Base-by-base conservation (phyloP, 192 early-diverging fungal species). In the Jimgerdemannia flammicorona region DNA sequence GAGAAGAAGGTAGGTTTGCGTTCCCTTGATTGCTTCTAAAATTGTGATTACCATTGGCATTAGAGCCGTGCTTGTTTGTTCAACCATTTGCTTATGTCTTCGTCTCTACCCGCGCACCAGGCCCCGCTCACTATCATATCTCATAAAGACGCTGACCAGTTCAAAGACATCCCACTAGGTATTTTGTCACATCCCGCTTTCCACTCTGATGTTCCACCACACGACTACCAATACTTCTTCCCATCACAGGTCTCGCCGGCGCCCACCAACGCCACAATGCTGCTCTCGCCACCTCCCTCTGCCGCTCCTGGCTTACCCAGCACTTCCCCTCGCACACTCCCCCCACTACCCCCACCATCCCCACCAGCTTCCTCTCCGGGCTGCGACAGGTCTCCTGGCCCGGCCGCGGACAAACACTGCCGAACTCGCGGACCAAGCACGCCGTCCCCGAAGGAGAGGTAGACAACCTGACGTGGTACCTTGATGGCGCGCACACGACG, bases 401-500 rank as follows among this genome's bases (percentile, higher is more conserved):
- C 10, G 98, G 98, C 7, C 91, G 98, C 71, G 90, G 91, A 14
- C 95, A 99, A 77, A 84, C 82, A n/a, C 81, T 93, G 54, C 10
- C 43, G n/a, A 54, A 76, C 7, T 44, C 69, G 59, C 68, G 77
- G 9, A 83, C 81, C 4, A 83, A 83, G 29, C 79, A 79, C 59
- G 76, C 73, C 3, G 44, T 67, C 39, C 43, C 64, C 29, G 40
- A 44, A 29, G 43, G 18, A 29, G 29, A 29, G 29, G 29, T 29
- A 1, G 29, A 29, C 10, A 75, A 83, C 3, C 77, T 92, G 3
- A 87, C 70, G 2, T 98, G 94, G 92, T 92, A 89, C 80, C 83
- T 97, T 68, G 98, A 99, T 81, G 98, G 98, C 43, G 98, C 98
- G 2, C 98, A 99, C 77, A 99, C 98, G 0, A 77, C 83, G 6